Base-by-base conservation (phyloP, 352 stramenopile genomes). In the Globisporangium canariense region DNA sequence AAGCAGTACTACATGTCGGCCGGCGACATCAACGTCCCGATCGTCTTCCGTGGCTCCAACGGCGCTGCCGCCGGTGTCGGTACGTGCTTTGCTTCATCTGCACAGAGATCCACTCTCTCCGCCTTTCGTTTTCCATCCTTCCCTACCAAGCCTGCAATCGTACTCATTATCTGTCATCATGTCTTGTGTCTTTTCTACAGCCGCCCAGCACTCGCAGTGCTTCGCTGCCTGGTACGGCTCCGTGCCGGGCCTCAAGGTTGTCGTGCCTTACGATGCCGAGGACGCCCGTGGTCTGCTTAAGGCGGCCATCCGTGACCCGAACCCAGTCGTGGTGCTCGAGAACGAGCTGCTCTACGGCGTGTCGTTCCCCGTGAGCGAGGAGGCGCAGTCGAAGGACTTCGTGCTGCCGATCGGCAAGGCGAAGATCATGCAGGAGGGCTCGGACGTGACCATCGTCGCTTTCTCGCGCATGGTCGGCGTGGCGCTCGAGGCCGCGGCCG, bases 1-100 rank as follows among this genome's bases (percentile, higher is more conserved):
- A 99, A 99, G 86, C 97, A 99, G 67, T 98, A 97, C 72, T 99
- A 99, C 89, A 99, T 99, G 98, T 98, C 83, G 62, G 97, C 93
- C 56, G 98, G 98, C 47, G 90, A 99, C 75, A 98, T 99, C 70
- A 89, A 92, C 61, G 97, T 98, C 66, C 98, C 98, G 13, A 99
- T 99, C 70, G 98, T 99, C 34, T 99, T 99, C 86, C 95, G 98
- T 45, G 98, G 98, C 58, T 94, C 98, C 32, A 99, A 99, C 86
- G 98, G 97, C 34, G 95, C 96, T 52, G 96, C 97, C 40, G 92
- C 97, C n/a, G 97, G 93, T 73, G 98, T 99, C 52, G 95, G 93
- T 76, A 77, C 47, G 81, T 87, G 8, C 55, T 36, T n/a, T 43
- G 9, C 18, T 41, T 41, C 16, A 38, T 22, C 52, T 64, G 64